Evolutionary conservation across 164 flowering plant genomes (phyloP), one percentile per base, ranked within the genome.

Genomic region (Brasenia schreberi): DNA sequence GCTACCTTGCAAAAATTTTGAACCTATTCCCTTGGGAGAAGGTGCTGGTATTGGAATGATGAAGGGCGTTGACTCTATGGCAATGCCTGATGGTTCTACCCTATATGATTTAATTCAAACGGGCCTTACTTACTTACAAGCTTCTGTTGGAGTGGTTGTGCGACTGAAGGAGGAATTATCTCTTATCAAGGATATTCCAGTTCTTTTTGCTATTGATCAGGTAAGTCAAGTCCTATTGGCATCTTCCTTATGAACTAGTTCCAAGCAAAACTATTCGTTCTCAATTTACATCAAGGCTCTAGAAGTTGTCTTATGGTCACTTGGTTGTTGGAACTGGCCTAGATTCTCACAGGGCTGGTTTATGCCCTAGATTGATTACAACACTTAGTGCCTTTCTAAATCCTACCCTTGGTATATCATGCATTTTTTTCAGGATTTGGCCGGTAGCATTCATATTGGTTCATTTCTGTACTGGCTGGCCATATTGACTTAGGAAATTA

Each of bases 21-120:
- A 89, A 72, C 97, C 93, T 62, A 83, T 95, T 74, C 92, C 90
- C 7, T 70, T 95, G 77, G 97, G 97, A 67, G 97, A 95, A 79
- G 97, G 99, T 75, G 96, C 92, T 79, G 99, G 97, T 79, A 88
- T 83, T 77, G 99, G 97, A 67, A 76, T 72, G 81, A 74, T 78
- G 82, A 92, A 85, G 80, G 97, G 84, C 23, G 89, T 69, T 56
- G 96, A 94, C 72, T 78, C 89, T 61, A 82, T 88, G 86, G 81
- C 76, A 64, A 80, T 94, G 78, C 86, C 97, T 42, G 96, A 91
- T 78, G 92, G 81, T 72, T 87, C 92, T 67, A 80, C 85, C 11
- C 69, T 94, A 45, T 85, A 74, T 79, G 89, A 94, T 70, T 79
- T 93, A 69, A 81, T 88, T 72, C 84, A 89, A 75, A 82, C 84